Percentiles rank a stretch among this genome's conserved stretches.
phyloP scores from a whole-genome alignment of 1,139 yeast genomes.

The Saccharomyces hybrid region DNA sequence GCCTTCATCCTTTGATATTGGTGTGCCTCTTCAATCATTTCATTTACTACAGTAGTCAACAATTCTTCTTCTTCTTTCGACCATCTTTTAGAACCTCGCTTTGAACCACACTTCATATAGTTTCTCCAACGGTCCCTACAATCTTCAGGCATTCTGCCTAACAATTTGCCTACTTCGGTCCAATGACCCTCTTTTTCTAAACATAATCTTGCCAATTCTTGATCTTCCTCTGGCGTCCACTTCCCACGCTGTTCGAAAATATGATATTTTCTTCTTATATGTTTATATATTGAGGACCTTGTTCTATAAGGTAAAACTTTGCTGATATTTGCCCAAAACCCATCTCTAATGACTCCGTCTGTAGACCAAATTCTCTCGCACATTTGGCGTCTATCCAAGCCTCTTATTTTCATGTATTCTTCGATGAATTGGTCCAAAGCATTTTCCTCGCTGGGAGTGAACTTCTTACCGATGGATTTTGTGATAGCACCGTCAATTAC shows the following conservation, averaged over 20 bases:
- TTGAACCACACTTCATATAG: conserved; percentile 80
- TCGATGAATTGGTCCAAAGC: conserved; percentile 18
- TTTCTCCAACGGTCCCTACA: conserved; percentile 95
- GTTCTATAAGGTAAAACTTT: conserved; percentile 75
- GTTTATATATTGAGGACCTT: conserved; percentile 83
- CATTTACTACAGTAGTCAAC: conserved; percentile 48
- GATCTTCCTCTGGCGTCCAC: conserved; percentile 81
- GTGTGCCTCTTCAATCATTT: conserved; percentile 29
- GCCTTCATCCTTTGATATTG: conserved; percentile 8
- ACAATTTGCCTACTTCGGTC: conserved; percentile 67
- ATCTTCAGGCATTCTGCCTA: conserved; percentile 96
- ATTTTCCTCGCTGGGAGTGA: conserved; percentile 41
- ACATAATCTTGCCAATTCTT: conserved; percentile 52
- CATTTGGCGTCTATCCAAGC: not conserved
- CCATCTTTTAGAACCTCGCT: conserved; percentile 75
- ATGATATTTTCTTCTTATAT: conserved; percentile 82
- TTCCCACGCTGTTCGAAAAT: conserved; percentile 79
- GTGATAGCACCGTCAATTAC: conserved; percentile 24
- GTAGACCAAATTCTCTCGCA: not conserved
- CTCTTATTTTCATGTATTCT: conserved; percentile 17
- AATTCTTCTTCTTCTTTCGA: conserved; percentile 58
- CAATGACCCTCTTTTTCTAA: conserved; percentile 69
- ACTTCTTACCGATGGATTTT: conserved; percentile 31
- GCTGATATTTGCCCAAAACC: conserved; percentile 78
- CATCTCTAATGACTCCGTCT: conserved; percentile 38